Evolutionary conservation across 768 basidiomycete species (phyloP), one percentile per base, ranked within the genome.

Genomic region (Lepiota venenata): DNA sequence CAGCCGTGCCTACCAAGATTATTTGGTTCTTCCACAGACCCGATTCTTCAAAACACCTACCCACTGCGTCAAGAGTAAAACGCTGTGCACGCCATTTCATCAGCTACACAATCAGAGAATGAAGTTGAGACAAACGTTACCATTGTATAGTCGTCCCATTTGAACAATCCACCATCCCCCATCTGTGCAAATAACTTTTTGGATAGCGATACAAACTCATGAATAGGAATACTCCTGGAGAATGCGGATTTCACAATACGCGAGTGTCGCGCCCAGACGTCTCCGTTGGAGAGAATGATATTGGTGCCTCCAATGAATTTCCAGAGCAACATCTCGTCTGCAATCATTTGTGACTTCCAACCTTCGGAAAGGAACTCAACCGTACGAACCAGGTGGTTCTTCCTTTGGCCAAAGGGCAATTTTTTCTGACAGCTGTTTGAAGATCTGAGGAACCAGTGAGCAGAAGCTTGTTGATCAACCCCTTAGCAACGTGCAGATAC

Each of bases 251-350:
- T 70, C 20, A 74, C 66, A n/a, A 68, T 61, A 3, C 60, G 56
- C 10, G 71, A 71, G 36, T 74, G 74, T 16, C 67, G 60, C 55
- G 68, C 69, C 72, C 72, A 74, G 50, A 57, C 63, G 41, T 69
- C 69, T 12, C 73, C 72, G 54, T 73, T 73, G 40, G 71, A 65
- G 54, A 73, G 64, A 54, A 74, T 62, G 25, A 75, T 64, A 39
- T 73, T 75, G 15, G 71, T 59, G 38, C 59, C 54, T 14, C 70
- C 67, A 11, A 72, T 63, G 44, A 74, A 64, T 9, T 66, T 66
- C 60, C 71, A 73, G 32, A 73, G 65, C 6, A 74, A 62, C 32
- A 32, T 32, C 6, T 3, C 4, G 10, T 32, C 32, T 32, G 32
- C 32, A 9, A 9, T 32, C 10, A 32, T 11, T 2, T 32, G 32